Conservation (phyloP, 306 rosid genomes). For the Malus sylvestris region DNA sequence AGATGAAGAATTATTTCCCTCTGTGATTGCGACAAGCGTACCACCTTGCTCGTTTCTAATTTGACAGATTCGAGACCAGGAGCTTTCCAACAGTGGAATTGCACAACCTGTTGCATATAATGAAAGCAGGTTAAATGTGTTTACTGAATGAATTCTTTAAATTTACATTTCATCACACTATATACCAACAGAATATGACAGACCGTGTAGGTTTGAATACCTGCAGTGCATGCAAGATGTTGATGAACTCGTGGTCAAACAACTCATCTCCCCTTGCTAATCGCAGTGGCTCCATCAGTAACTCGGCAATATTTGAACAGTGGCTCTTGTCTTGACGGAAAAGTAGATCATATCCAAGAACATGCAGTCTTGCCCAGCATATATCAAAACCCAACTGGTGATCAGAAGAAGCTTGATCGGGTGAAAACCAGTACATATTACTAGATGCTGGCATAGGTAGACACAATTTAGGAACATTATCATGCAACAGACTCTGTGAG, state of each 20-base stretch:
- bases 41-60: slow-evolving; percentile 26
- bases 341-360: slow-evolving; percentile 56
- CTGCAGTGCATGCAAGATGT: slow-evolving; percentile 93
- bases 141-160: neutral
- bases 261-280: slow-evolving; percentile 51
- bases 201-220: slow-evolving; percentile 28
- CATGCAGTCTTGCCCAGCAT: slow-evolving; percentile 78
- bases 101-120: slow-evolving; percentile 48
- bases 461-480: slow-evolving; percentile 30
- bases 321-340: slow-evolving; percentile 30
- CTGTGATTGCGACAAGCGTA: slow-evolving; percentile 31
- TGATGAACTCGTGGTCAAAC: slow-evolving; percentile 51
- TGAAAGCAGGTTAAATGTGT: neutral
- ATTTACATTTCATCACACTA: neutral
- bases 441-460: slow-evolving; percentile 73
- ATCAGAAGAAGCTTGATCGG: slow-evolving; percentile 43
- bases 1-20: slow-evolving; percentile 27
- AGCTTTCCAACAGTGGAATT: slow-evolving; percentile 59
- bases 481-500: slow-evolving; percentile 37
- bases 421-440: slow-evolving; percentile 84
- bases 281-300: slow-evolving; percentile 36
- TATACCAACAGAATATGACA: neutral
- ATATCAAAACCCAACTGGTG: slow-evolving; percentile 54
- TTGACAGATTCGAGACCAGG: slow-evolving; percentile 24
- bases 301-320: slow-evolving; percentile 41